A percentile compares a stretch with the other conserved stretches of the same genome.
Conservation (phyloP, 1,284 basidiomycete genomes). For the Ustanciosporium gigantosporum region DNA sequence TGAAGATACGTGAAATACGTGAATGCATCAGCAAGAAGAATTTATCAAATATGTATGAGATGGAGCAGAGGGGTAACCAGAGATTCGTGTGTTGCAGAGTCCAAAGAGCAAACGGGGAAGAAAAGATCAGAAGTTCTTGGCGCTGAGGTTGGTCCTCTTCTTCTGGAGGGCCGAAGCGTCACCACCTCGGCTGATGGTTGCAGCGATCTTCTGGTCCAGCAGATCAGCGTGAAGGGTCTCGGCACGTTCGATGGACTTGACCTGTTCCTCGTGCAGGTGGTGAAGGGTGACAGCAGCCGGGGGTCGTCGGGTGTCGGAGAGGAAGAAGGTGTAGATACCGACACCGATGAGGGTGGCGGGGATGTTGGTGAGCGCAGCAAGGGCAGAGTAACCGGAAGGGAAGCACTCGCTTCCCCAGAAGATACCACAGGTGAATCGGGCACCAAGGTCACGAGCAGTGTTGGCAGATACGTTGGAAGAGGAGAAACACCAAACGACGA, state of each 20-base stretch:
- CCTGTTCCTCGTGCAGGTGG: conserved; percentile 36
- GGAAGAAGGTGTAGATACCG: conserved; percentile 51
- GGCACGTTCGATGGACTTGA: conserved; percentile 18
- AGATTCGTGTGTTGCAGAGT: too few relatives aligned
- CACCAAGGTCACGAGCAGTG: conserved; percentile 46
- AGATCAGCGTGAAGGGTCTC: conserved; percentile 41
- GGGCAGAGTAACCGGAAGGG: conserved; percentile 40
- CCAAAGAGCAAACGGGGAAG: too few relatives aligned
- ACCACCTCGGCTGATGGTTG: conserved; percentile 38
- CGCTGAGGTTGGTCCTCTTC: conserved; percentile 36
- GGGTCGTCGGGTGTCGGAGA: conserved; percentile 44
- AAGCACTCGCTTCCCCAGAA: conserved; percentile 47
- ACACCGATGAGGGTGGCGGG: conserved; percentile 40
- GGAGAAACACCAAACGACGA: conserved; percentile 49
- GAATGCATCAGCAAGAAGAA: too few relatives aligned
- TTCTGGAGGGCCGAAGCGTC: conserved; percentile 34
- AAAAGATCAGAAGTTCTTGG: conserved; percentile 42
- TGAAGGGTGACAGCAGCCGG: conserved; percentile 28
- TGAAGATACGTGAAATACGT: too few relatives aligned
- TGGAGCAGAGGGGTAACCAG: too few relatives aligned
- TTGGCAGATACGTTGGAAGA: conserved; percentile 43
- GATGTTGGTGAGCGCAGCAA: conserved; percentile 50
- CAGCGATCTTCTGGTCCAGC: conserved; percentile 41
- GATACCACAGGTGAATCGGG: conserved; percentile 40
- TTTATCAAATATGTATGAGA: too few relatives aligned